Conservation (phyloP, 306 rosid genomes). For the Quercus bicolor region DNA sequence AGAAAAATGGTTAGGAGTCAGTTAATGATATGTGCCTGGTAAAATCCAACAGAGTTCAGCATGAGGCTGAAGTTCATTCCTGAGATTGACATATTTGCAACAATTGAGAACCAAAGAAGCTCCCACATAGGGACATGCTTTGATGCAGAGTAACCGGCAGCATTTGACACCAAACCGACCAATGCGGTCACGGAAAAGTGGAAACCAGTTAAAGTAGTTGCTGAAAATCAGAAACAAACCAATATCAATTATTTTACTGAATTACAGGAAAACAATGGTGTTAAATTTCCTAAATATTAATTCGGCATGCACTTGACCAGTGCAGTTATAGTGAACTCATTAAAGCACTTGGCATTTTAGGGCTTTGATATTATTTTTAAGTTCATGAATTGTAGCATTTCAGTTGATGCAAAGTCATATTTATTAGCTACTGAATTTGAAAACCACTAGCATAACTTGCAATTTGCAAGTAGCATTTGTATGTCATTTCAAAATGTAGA, state of each 20-base stretch:
- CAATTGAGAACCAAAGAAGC: constrained; percentile 84
- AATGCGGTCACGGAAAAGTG: constrained; percentile 88
- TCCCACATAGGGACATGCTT: constrained; percentile 93
- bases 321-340: too few relatives aligned
- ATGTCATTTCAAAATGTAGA: neutral
- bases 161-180: constrained; percentile 83
- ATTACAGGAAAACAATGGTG: neutral
- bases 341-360: too few relatives aligned
- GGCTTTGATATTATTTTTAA: too few relatives aligned
- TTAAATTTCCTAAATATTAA: too few relatives aligned
- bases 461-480: neutral
- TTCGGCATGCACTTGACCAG: too few relatives aligned
- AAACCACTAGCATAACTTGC: neutral
- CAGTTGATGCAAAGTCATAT: too few relatives aligned
- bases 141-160: constrained; percentile 68
- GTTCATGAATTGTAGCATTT: too few relatives aligned
- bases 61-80: constrained; percentile 93
- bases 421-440: neutral
- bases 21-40: constrained; percentile 41
- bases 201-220: constrained; percentile 86
- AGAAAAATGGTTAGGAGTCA: neutral
- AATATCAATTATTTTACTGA: neutral
- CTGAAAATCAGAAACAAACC: constrained; percentile 31
- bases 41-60: constrained; percentile 90
- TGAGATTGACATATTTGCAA: constrained; percentile 75